These are phyloP conservation scores for Ephemerocybe angulata DNA, from an alignment of 768 basidiomycete genomes.

Conservation along the genomic window DNA sequence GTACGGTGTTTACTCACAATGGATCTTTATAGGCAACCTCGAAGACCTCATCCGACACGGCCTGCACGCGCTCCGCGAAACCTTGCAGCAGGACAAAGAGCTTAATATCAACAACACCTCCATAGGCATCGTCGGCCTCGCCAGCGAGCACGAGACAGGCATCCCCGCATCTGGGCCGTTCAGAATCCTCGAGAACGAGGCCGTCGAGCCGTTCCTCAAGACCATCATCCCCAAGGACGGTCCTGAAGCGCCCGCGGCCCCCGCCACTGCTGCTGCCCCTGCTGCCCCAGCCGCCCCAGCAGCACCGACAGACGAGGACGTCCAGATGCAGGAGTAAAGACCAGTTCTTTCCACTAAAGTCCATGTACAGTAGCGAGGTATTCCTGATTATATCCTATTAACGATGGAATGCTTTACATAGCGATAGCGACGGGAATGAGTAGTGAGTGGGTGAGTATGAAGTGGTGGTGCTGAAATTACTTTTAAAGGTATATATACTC, in stretches of 20 bases:
- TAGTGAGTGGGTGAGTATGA: background rate
- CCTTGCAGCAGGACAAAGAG: slow-evolving; percentile 97
- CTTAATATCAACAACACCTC: slow-evolving; percentile 92
- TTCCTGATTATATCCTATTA: slow-evolving; percentile 1
- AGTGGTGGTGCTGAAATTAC: background rate
- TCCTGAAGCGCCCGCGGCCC: slow-evolving; percentile 23
- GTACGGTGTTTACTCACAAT: no score
- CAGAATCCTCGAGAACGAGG: slow-evolving; percentile 35
- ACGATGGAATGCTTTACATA: background rate
- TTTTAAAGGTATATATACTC: background rate
- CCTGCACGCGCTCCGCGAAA: slow-evolving; percentile 91
- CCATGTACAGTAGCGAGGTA: slow-evolving; percentile 7
- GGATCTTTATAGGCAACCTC: slow-evolving; percentile 62
- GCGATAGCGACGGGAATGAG: no score
- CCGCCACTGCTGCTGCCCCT: slow-evolving; percentile 36
- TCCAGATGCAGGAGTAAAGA: slow-evolving; percentile 77
- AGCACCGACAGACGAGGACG: slow-evolving; percentile 63
- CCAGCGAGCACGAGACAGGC: slow-evolving; percentile 52
- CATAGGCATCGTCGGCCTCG: slow-evolving; percentile 85
- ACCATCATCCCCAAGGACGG: slow-evolving; percentile 73
- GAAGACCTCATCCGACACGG: slow-evolving; percentile 92
- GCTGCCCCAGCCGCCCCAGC: slow-evolving; percentile 34
- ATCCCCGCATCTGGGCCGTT: slow-evolving; percentile 39
- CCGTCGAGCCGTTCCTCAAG: slow-evolving; percentile 68
- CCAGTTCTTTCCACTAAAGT: background rate